Base-by-base conservation (phyloP, 2,329 filamentous ascomycete genomes). In the Sporothrix mexicana region DNA sequence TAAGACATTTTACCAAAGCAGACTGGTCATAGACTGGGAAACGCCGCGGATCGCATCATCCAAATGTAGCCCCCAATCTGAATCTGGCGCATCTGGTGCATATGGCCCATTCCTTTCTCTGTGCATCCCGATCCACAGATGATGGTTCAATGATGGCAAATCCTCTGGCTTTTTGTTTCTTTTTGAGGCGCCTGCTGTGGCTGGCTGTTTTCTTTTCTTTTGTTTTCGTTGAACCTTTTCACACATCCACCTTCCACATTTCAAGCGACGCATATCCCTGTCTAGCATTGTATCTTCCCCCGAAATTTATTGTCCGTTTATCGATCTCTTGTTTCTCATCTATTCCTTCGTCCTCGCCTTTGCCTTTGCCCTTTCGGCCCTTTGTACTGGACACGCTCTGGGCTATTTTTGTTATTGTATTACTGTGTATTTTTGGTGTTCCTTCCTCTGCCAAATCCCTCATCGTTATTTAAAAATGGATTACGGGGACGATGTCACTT, bases 131-230 rank as follows among this genome's bases (percentile, higher is more conserved):
- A 47, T 45, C 69, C 20, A 41, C 30, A 36, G 41, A 53, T 57
- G 49, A 61, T 72, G 69, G 23, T 30, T 49, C 23, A 20, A 51
- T 49, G 69, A 71, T 64, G 53, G 47, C 45, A 59, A 70, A 10
- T 47, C 30, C 13, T 59, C 15, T 59, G 6, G 10, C 17, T 15
- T 36, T 15, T 59, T 57, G 20, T 9, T 25, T 30, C 10, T 3
- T 30, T 57, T 23, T 51, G 12, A 12, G 4, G 2, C 30, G 20
- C n/a, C 20, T 59, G 1, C 45, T 70, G 0, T n/a, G 43, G 23
- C 1, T 45, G 25, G 30, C 30, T 36, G 30, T 43, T 49, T 67
- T 49, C n/a, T 17, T 30, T 51, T 57, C 51, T 7, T 69, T 30
- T 70, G 43, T 47, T 25, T 30, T 53, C 30, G 30, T 36, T 36